Evolutionary conservation across 192 early-diverging fungal species (phyloP), one percentile per base, ranked within the genome.

Genomic region (Phycomyces blakesleeanus): DNA sequence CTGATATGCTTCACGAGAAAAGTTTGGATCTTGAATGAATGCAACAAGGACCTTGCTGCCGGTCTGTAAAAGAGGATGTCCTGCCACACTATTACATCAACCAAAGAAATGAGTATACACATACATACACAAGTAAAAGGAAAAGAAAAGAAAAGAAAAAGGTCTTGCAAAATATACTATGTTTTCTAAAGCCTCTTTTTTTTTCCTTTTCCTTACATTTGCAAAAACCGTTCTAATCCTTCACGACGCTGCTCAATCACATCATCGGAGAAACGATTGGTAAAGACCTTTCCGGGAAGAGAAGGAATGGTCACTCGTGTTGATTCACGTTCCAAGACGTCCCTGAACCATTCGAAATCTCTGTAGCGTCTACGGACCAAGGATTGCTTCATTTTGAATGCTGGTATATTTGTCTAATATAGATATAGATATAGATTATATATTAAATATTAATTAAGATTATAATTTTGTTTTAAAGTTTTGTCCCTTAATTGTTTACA

Each of bases 331-430:
- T 96, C 93, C 57, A 99, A 80, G 53, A 89, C 89, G 77, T 97
- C 93, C 47, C 91, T 79, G 78, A 97, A 92, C 95, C 95, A 99
- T 79, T 97, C 97, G 79, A 99, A 99, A 62, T 97, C 95, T 69
- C 89, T 91, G 81, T 97, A 99, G 25, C 97, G 83, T 67, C 97
- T 81, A 21, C 95, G 87, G 22, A 99, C 97, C 40, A 76, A 67
- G 5, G 92, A 94, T 37, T 80, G 62, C 52, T 87, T 89, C 27
- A 91, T 56, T 73, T 97, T 97, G 84, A 96, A 99, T 9, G 89
- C 87, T 3, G 97, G 97, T 51, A 99, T 94, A 71, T 97, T 99
- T 27, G 94, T 97, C 87, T 91, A 77, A n/a, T n/a, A n/a, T n/a
- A n/a, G n/a, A n/a, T n/a, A n/a, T n/a, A n/a, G n/a, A n/a, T n/a